phyloP scores from a whole-genome alignment of 495 filamentous ascomycete genomes.

The Aspergillus indologenus region DNA sequence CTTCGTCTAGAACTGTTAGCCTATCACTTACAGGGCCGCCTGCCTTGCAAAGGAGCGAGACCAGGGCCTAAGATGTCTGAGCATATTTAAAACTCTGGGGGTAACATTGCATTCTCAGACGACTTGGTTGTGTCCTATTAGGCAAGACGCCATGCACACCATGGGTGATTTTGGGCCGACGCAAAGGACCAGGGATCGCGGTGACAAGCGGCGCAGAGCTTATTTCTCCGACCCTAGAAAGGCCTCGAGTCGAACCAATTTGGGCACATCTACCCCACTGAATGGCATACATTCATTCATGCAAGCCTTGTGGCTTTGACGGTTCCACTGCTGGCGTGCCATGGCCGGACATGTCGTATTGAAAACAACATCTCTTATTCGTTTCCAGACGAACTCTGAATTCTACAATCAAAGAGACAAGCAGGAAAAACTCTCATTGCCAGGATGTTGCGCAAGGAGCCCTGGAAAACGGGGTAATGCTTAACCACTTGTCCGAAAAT shows the following conservation, averaged over 20 bases:
- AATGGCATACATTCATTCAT: not conserved
- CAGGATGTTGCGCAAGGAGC: not conserved
- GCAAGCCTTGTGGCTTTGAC: not conserved
- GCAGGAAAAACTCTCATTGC: not conserved
- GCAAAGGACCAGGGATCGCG: constrained; percentile 1
- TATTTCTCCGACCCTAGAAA: not conserved
- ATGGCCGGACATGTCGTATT: not conserved
- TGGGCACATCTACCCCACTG: not conserved
- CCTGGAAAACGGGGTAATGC: not conserved
- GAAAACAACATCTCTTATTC: not conserved
- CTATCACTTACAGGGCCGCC: constrained; percentile 4
- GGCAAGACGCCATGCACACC: constrained; percentile 15
- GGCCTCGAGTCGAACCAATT: not conserved
- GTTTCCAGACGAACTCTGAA: not conserved
- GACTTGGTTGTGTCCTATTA: constrained; percentile 21
- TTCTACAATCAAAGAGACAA: not conserved
- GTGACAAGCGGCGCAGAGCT: not conserved
- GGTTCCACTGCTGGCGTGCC: not conserved
- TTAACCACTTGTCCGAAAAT: not conserved
- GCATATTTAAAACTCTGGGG: constrained; percentile 21
- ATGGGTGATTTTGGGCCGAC: constrained; percentile 4
- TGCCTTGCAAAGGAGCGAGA: constrained; percentile 8
- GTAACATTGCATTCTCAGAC: constrained; percentile 28
- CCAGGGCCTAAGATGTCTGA: constrained; percentile 13
- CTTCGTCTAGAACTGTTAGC: not conserved